A percentile compares a stretch with the other conserved stretches of the same genome.
These are phyloP conservation scores for Lachnellula arida DNA, from an alignment of 2,329 filamentous ascomycete species.

Conservation along the genomic window DNA sequence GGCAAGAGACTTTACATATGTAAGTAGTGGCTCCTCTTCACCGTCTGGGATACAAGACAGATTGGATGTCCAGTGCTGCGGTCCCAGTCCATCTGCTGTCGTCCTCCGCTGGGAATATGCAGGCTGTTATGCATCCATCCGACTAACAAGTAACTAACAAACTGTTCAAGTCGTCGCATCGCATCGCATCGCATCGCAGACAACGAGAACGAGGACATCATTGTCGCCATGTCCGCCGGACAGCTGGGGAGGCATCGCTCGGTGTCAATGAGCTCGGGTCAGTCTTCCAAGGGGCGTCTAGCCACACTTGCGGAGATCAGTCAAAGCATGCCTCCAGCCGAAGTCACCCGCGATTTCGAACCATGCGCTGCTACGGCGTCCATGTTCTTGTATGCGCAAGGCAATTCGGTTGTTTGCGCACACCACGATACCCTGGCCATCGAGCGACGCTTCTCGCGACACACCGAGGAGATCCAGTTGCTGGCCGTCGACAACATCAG, in stretches of 20 bases:
- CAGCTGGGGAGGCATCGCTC: constrained; percentile 55
- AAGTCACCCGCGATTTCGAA: constrained; percentile 61
- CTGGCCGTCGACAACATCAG: constrained; percentile 89
- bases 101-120: constrained; percentile 18
- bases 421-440: constrained; percentile 91
- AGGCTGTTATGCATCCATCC: constrained; percentile 23
- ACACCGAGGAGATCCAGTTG: constrained; percentile 77
- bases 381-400: constrained; percentile 84
- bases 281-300: constrained; percentile 40
- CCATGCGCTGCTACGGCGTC: constrained; percentile 88
- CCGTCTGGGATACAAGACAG: constrained; percentile 16
- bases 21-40: constrained; percentile 23
- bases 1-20: constrained; percentile 28
- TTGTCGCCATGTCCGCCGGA: constrained; percentile 52
- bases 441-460: constrained; percentile 78
- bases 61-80: constrained; percentile 17
- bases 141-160: constrained; percentile 20
- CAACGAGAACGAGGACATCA: constrained; percentile 22
- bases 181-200: constrained; percentile 19
- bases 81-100: constrained; percentile 19
- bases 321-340: constrained; percentile 41
- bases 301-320: constrained; percentile 48
- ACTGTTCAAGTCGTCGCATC: constrained; percentile 17
- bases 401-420: constrained; percentile 75
- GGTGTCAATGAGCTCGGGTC: constrained; percentile 53